Evolutionary conservation across 2,329 filamentous ascomycete species (phyloP).

Genomic region (Scedosporium minutisporum): DNA sequence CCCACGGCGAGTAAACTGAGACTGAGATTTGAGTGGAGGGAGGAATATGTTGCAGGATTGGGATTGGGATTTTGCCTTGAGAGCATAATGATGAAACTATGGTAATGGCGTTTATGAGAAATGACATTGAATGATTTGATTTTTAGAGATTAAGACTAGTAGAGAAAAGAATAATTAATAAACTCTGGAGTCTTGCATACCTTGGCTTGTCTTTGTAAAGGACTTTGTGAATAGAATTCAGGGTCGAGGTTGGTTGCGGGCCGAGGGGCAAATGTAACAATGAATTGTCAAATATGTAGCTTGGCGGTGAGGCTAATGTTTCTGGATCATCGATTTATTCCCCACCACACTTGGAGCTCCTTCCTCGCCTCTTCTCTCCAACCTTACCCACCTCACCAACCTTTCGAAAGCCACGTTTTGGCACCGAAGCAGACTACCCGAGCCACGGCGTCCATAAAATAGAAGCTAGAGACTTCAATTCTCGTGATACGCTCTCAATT

Average conservation of each 20-base stretch:
- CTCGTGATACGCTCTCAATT: no score
- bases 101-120: neutral
- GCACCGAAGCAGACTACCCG: no score
- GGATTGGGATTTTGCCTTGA: neutral
- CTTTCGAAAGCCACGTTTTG: no score
- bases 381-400: no score
- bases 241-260: neutral
- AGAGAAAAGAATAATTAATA: neutral
- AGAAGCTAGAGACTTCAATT: no score
- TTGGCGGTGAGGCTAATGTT: neutral
- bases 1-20: slow-evolving; percentile 27
- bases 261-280: neutral
- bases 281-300: neutral
- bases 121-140: neutral
- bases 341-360: no score
- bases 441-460: no score
- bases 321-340: no score
- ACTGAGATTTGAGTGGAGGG: no score
- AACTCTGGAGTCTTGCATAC: neutral
- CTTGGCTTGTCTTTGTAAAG: neutral
- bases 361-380: no score
- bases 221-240: neutral
- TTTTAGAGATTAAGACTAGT: neutral
- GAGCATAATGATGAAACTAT: neutral
- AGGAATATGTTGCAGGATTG: no score